Percentiles rank a stretch among this genome's conserved stretches.
phyloP scores from a whole-genome alignment of 106 monocot genomes.

The Platanthera guangdongensis region DNA sequence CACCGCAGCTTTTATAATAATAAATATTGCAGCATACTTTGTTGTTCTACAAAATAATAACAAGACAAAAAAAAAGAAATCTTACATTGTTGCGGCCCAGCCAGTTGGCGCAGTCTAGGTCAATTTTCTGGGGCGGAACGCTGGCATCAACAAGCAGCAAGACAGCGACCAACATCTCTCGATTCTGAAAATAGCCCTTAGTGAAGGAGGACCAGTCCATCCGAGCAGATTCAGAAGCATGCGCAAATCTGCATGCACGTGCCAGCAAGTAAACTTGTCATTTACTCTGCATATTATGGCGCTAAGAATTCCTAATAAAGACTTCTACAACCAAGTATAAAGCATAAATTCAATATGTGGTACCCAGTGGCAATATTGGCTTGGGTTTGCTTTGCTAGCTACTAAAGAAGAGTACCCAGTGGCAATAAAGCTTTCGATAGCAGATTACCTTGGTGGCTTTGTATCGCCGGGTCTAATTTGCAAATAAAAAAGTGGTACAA shows the following conservation, averaged over 20 bases:
- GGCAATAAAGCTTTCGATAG: too few relatives aligned
- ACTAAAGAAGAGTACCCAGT: too few relatives aligned
- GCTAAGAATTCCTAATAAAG: too few relatives aligned
- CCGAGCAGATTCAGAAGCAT: constrained; percentile 63
- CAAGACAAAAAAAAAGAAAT: not conserved
- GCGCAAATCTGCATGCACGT: constrained; percentile 53
- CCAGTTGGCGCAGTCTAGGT: constrained; percentile 97
- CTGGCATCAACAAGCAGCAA: constrained; percentile 83
- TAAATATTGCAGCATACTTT: not conserved
- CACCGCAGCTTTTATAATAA: not conserved
- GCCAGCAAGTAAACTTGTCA: too few relatives aligned
- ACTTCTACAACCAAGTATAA: too few relatives aligned
- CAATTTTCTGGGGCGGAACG: constrained; percentile 81
- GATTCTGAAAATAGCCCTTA: constrained; percentile 87
- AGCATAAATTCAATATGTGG: too few relatives aligned
- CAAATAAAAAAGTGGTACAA: too few relatives aligned
- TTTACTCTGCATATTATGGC: too few relatives aligned
- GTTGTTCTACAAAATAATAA: not conserved
- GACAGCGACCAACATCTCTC: constrained; percentile 69
- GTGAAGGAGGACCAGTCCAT: constrained; percentile 95
- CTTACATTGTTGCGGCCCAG: constrained; percentile 89
- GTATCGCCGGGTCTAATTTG: too few relatives aligned
- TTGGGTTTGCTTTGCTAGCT: too few relatives aligned
- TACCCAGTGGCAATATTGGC: too few relatives aligned
- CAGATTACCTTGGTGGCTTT: too few relatives aligned